These are phyloP conservation scores for Rostrohypoxylon terebratum DNA, from an alignment of 495 filamentous ascomycete species.

Conservation along the genomic window DNA sequence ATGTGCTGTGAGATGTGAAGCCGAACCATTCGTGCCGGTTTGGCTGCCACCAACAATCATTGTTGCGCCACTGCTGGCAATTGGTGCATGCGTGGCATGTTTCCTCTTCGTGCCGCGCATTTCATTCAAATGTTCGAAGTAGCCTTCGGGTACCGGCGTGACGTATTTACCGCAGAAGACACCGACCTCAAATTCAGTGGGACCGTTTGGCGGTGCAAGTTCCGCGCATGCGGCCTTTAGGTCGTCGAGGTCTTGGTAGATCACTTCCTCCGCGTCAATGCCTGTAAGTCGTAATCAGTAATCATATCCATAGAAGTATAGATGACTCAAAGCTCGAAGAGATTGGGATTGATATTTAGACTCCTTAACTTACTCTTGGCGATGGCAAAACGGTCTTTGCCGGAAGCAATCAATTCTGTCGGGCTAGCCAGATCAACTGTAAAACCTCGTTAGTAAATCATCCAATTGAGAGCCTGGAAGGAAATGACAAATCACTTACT, in stretches of 20 bases:
- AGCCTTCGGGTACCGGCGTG: slow-evolving; percentile 83
- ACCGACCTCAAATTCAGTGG: slow-evolving; percentile 86
- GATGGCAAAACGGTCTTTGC: slow-evolving; percentile 18
- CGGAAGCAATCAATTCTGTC: slow-evolving; percentile 49
- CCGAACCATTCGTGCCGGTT: slow-evolving; percentile 20
- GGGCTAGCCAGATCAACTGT: slow-evolving; percentile 78
- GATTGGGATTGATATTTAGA: neutral
- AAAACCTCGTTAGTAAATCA: neutral
- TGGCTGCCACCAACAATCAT: slow-evolving; percentile 17
- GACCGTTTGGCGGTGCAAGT: slow-evolving; percentile 65
- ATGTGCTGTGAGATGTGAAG: slow-evolving; percentile 5
- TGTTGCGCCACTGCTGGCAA: slow-evolving; percentile 37
- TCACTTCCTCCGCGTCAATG: slow-evolving; percentile 91
- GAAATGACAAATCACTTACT: slow-evolving; percentile 29
- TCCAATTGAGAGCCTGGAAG: neutral
- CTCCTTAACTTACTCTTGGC: slow-evolving; percentile 18
- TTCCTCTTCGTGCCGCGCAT: slow-evolving; percentile 38
- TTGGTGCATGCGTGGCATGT: slow-evolving; percentile 28
- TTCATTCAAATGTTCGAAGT: slow-evolving; percentile 85
- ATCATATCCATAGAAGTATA: neutral
- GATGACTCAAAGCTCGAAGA: neutral
- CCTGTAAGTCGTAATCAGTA: slow-evolving; percentile 57
- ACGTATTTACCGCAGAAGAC: slow-evolving; percentile 94
- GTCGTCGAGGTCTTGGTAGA: slow-evolving; percentile 89
- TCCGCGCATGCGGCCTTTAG: slow-evolving; percentile 84